These are phyloP conservation scores for Vitis cinerea DNA, from an alignment of 164 flowering plant genomes.

Conservation along the genomic window DNA sequence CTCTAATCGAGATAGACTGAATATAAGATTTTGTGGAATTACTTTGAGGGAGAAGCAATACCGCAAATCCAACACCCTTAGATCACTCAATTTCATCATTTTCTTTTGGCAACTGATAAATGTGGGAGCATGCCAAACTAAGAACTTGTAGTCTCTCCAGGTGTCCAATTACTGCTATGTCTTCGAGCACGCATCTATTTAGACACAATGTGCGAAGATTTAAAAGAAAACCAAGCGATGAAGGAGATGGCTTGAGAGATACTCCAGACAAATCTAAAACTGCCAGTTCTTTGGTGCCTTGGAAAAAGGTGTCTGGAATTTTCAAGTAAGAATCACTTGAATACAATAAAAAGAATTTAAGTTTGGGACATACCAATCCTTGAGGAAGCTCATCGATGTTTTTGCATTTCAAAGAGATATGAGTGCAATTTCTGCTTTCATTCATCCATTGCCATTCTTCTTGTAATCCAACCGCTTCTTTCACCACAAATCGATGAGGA, in stretches of 20 bases:
- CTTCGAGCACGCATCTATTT: background rate
- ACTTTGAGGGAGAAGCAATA: no score
- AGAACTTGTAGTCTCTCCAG: background rate
- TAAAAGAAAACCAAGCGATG: background rate
- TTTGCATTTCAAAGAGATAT: background rate
- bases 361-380: background rate
- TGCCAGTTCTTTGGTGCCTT: background rate
- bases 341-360: background rate
- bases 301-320: background rate
- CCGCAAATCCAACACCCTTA: no score
- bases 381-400: background rate
- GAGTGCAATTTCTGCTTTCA: background rate
- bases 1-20: no score
- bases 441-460: background rate
- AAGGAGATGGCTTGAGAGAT: background rate
- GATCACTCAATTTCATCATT: no score
- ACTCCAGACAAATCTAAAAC: background rate
- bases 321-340: background rate
- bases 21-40: no score
- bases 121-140: background rate
- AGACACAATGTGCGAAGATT: background rate
- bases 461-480: no score
- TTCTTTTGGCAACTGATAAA: background rate
- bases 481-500: background rate
- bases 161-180: no score